Percentiles rank a stretch among this genome's conserved stretches.
Evolutionary conservation across 257 asterid species (phyloP).

Genomic region (Penstemon barbatus): DNA sequence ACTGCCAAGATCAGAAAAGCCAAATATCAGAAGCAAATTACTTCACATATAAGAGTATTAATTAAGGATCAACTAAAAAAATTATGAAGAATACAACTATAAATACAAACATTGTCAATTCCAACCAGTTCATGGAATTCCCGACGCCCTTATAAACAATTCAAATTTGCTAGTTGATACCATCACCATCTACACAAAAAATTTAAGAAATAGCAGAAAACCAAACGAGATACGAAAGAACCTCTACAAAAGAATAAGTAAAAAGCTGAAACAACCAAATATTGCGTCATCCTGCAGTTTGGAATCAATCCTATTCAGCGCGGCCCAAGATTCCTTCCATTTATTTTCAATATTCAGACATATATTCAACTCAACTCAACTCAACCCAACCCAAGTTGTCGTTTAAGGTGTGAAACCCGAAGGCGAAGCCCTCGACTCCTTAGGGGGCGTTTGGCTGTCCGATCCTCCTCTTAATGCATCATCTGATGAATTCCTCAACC

Average conservation of each 20-base stretch:
- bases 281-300: slow-evolving; percentile 30
- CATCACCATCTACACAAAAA: slow-evolving; percentile 32
- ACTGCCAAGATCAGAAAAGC: slow-evolving; percentile 8
- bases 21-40: slow-evolving; percentile 23
- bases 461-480: slow-evolving; percentile 74
- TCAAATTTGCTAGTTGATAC: slow-evolving; percentile 24
- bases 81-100: slow-evolving; percentile 29
- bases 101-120: slow-evolving; percentile 36
- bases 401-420: slow-evolving; percentile 56
- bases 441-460: slow-evolving; percentile 78
- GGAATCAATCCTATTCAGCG: slow-evolving; percentile 3
- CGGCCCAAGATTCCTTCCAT: slow-evolving; percentile 24
- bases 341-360: not conserved
- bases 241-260: slow-evolving; percentile 40
- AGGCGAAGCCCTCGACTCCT: slow-evolving; percentile 64
- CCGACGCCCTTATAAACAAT: slow-evolving; percentile 37
- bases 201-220: slow-evolving; percentile 41
- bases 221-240: slow-evolving; percentile 38
- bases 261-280: slow-evolving; percentile 23
- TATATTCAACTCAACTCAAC: not conserved
- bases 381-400: not conserved
- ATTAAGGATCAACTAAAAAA: slow-evolving; percentile 2
- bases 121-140: slow-evolving; percentile 41
- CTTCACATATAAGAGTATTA: not conserved
- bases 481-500: slow-evolving; percentile 68